Base-by-base conservation (phyloP, 2,329 filamentous ascomycete species). In the Gaeumannomyces tritici region DNA sequence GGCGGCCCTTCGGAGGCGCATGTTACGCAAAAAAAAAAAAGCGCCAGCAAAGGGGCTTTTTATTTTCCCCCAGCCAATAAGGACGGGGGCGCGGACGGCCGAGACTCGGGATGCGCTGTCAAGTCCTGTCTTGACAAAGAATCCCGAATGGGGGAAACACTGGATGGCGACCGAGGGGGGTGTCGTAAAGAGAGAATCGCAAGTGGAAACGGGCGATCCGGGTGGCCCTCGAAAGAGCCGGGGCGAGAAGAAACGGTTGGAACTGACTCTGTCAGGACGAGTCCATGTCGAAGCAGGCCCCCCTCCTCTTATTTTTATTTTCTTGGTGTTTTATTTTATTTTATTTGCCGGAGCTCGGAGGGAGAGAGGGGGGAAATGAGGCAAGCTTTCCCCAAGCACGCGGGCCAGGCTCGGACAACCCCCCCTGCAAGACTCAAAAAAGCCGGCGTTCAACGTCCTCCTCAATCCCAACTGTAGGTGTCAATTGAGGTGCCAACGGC, bases 1-100 rank as follows among this genome's bases (percentile, higher is more conserved):
- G 62, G 95, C 95, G 63, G 95, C 93, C 77, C 83, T 87, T 67
- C 82, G 83, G 71, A 96, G 84, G 77, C 85, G 81, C 85, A 88
- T 87, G 67, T 69, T 74, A 71, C 31, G 35, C 21, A 29, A 28
- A 15, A 42, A 15, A n/a, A n/a, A n/a, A n/a, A n/a, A n/a, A n/a
- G n/a, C n/a, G n/a, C n/a, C n/a, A n/a, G n/a, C n/a, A n/a, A n/a
- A n/a, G n/a, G n/a, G n/a, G n/a, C n/a, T n/a, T n/a, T n/a, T n/a
- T n/a, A n/a, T n/a, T n/a, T n/a, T n/a, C n/a, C n/a, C 21, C 13
- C 35, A 42, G 35, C 35, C 35, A 42, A 42, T 42, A 15, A 21
- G 4, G 21, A 6, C 18, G 31, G 35, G n/a, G n/a, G n/a, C n/a
- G 35, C 35, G 7, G 21, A 2, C 35, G 35, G 18, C 35, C 35